Evolutionary conservation across 2,329 filamentous ascomycete genomes (phyloP).

Genomic region (Cercospora sesami): DNA sequence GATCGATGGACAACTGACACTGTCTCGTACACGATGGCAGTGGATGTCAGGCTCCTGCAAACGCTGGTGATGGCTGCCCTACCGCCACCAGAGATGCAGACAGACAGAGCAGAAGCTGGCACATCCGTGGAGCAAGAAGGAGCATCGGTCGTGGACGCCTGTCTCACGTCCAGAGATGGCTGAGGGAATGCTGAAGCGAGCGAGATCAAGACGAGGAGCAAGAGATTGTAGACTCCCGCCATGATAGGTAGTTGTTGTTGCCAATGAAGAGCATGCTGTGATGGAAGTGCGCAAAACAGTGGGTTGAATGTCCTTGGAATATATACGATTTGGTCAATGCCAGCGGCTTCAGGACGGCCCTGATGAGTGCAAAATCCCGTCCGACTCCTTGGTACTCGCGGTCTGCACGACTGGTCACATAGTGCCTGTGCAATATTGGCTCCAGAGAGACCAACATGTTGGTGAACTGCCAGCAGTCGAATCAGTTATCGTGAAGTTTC

Average conservation of each 20-base stretch:
- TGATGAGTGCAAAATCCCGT: not conserved
- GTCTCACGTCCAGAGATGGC: not conserved
- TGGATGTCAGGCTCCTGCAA: conserved; percentile 7
- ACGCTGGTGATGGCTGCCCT: conserved; percentile 5
- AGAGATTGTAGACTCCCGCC: not conserved
- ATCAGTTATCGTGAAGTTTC: not conserved
- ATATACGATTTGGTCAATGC: not conserved
- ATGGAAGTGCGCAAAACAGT: not conserved
- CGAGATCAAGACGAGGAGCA: not conserved
- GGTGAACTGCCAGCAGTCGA: not conserved
- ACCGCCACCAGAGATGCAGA: conserved; percentile 6
- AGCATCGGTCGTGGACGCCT: not conserved
- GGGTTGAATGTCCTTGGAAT: not conserved
- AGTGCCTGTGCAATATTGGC: conserved; percentile 5
- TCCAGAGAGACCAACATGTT: not conserved
- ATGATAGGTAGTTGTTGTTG: not conserved
- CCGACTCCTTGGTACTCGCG: not conserved
- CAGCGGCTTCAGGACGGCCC: not conserved
- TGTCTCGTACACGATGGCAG: not conserved
- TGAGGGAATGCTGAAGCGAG: conserved; percentile 7
- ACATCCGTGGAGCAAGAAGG: not conserved
- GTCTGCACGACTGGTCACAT: not conserved
- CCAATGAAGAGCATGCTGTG: not conserved
- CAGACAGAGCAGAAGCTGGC: not conserved
- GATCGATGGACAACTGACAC: not conserved